A percentile compares a stretch with the other conserved stretches of the same genome.
Evolutionary conservation across 768 basidiomycete species (phyloP).

Genomic region (Ramaria sp.): DNA sequence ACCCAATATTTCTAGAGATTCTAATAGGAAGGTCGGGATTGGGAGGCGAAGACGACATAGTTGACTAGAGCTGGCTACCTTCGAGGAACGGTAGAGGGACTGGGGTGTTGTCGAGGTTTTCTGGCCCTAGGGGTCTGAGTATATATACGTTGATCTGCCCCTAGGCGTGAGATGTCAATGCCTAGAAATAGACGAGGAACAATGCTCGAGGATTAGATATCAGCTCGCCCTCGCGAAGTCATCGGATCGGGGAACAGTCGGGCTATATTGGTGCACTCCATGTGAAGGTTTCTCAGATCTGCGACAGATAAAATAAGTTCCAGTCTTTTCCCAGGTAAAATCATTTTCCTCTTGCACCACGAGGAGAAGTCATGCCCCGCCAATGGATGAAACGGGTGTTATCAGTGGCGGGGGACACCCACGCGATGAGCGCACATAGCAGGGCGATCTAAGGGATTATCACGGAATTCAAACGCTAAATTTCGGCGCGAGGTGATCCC

Average conservation of each 20-base stretch:
- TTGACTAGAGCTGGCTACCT: background rate
- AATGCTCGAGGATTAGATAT: background rate
- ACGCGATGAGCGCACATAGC: background rate
- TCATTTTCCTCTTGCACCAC: background rate
- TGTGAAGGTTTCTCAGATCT: background rate
- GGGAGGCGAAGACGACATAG: background rate
- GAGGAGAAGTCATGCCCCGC: background rate
- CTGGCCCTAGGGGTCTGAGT: background rate
- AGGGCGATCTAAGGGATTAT: background rate
- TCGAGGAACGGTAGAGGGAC: background rate
- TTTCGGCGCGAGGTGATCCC: background rate
- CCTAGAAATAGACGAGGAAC: background rate
- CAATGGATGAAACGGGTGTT: background rate
- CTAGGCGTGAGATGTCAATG: background rate
- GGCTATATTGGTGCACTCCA: background rate
- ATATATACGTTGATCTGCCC: background rate
- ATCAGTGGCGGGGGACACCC: background rate
- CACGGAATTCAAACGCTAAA: background rate
- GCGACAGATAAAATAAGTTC: background rate
- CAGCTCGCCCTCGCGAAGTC: background rate
- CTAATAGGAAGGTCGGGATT: conserved; percentile 2
- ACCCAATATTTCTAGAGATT: background rate
- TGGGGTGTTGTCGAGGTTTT: background rate
- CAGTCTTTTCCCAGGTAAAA: background rate
- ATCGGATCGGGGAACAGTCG: background rate